Conservation (phyloP, 2,329 filamentous ascomycete genomes). For the Alternaria gansuensis region DNA sequence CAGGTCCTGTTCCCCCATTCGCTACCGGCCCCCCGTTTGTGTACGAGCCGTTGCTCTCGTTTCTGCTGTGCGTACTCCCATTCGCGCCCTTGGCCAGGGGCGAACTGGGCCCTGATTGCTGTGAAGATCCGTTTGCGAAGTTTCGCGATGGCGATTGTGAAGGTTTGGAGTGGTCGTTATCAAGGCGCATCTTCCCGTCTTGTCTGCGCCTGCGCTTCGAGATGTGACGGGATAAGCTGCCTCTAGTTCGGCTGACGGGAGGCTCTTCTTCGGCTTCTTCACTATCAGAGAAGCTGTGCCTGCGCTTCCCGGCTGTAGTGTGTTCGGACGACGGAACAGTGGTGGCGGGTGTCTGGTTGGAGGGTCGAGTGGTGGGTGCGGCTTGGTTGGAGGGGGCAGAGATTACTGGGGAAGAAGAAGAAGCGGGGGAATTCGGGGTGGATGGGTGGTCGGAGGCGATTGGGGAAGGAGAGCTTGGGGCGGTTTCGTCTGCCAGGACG, state of each 20-base stretch:
- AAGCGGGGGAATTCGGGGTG: slow-evolving; percentile 44
- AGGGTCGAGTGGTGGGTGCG: slow-evolving; percentile 25
- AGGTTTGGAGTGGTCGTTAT: slow-evolving; percentile 54
- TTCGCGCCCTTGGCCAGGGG: slow-evolving; percentile 52
- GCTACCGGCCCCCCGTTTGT: slow-evolving; percentile 53
- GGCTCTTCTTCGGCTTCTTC: slow-evolving; percentile 32
- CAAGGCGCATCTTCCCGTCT: slow-evolving; percentile 56
- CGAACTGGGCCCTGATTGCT: slow-evolving; percentile 45
- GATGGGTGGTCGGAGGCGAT: slow-evolving; percentile 73
- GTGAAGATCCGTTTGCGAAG: slow-evolving; percentile 53
- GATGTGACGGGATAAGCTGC: slow-evolving; percentile 48
- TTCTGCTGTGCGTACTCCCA: slow-evolving; percentile 51
- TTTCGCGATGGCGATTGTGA: slow-evolving; percentile 50
- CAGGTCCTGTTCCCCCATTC: slow-evolving; percentile 41
- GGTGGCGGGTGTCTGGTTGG: slow-evolving; percentile 29
- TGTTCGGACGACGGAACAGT: slow-evolving; percentile 27
- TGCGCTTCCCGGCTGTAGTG: slow-evolving; percentile 42
- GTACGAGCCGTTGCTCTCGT: slow-evolving; percentile 57
- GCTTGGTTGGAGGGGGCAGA: slow-evolving; percentile 31
- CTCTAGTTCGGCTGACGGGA: slow-evolving; percentile 31
- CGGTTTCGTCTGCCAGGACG: slow-evolving; percentile 78
- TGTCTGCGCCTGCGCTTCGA: slow-evolving; percentile 56
- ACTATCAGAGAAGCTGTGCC: slow-evolving; percentile 45
- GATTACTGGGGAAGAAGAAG: slow-evolving; percentile 23
- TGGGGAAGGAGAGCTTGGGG: slow-evolving; percentile 66